Evolutionary conservation across 306 rosid species (phyloP), one percentile per base, ranked within the genome.

Genomic region (Dryas alaskensis): DNA sequence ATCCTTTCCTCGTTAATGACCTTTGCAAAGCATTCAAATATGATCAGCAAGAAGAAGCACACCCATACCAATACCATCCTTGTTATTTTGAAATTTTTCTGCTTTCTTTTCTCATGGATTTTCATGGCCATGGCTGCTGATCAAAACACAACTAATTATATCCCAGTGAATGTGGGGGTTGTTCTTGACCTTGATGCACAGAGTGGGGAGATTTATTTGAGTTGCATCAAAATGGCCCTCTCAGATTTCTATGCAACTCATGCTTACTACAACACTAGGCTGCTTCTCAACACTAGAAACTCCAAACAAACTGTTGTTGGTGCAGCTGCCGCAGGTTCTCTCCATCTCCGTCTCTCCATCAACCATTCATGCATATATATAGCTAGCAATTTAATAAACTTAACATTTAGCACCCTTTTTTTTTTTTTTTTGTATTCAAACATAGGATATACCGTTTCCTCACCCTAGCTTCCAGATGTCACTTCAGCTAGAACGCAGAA

Each of bases 111-210:
- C 51, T 46, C 50, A 17, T 19, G 53, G 52, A n/a, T 10, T 51
- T 51, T 63, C 14, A 10, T 27, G 62, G 65, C 45, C 46, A 6
- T 8, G 54, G 78, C 47, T 3, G 47, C 46, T 39, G 25, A 9
- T 4, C 80, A 80, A 51, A 80, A 66, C 14, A 47, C 16, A 6
- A 14, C 50, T 22, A 22, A 22, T 22, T 22, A 22, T 1, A 55
- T 53, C 3, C 2, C 7, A 16, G 88, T 87, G 43, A 83, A 85
- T 44, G 85, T 80, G 2, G 92, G 92, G 8, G 79, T 60, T 3
- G 53, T 88, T 45, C 73, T 83, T 58, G 81, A 86, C 13, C 50
- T 69, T 19, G 11, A 12, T 2, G 54, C 58, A n/a, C 27, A 0
- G 2, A 47, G 27, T 5, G 86, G 85, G 55, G 76, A 40, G 50